Base-by-base conservation (phyloP, 2,329 filamentous ascomycete species). In the Calonectria henricotiae region DNA sequence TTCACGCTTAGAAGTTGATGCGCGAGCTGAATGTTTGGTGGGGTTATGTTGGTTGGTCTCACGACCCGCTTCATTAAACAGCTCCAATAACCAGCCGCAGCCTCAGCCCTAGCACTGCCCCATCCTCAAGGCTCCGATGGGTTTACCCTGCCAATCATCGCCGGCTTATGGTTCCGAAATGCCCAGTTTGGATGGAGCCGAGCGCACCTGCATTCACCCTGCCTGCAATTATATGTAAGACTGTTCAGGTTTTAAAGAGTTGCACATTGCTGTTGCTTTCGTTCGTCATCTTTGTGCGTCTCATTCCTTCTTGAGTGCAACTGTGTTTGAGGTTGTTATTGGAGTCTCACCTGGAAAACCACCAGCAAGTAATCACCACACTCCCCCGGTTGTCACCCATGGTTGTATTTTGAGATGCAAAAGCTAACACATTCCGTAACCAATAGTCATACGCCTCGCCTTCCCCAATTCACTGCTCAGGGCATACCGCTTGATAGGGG, bases 31-130 rank as follows among this genome's bases (percentile, higher is more conserved):
- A 8, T 23, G 43, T 11, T 5, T 3, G 9, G 43, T 23, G 43
- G 43, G 43, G n/a, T 11, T 4, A 23, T 46, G n/a, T 46, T 46
- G 43, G 43, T 46, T 17, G n/a, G 43, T 13, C 35, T 37, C 12
- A 20, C n/a, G 43, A 46, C 43, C 43, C 43, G 43, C 43, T 46
- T 23, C n/a, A 12, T 17, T 9, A 23, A 46, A 3, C 41, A 12
- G n/a, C n/a, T 46, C 43, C 43, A 46, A 46, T 37, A 6, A 11
- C 9, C 47, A 51, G 44, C 44, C 44, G 35, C 13, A 17, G 51
- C 23, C 32, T 58, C 51, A 58, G 51, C 51, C 13, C n/a, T 58
- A 20, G n/a, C 51, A 58, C 35, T 23, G 51, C 51, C 51, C 51
- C 51, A 37, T 58, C 51, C 51, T 39, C 9, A 1, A 32, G 51